Evolutionary conservation across 768 basidiomycete species (phyloP).

Genomic region (Termitomyces sp.): DNA sequence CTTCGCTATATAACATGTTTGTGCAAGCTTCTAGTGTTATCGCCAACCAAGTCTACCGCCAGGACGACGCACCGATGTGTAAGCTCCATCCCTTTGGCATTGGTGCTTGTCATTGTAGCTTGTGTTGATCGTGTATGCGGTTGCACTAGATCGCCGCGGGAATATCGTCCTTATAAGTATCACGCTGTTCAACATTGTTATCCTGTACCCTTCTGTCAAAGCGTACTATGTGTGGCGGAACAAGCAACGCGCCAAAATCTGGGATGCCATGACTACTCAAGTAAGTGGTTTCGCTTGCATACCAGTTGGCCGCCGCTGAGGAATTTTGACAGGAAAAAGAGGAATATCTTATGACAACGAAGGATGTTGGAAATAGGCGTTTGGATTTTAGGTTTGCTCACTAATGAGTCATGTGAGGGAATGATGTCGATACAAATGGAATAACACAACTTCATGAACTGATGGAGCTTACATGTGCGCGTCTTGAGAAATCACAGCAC

Average conservation of each 20-base stretch:
- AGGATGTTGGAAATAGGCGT: conserved; percentile 54
- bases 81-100: conserved; percentile 9
- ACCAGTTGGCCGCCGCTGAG: neutral
- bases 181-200: conserved; percentile 40
- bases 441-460: neutral
- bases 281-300: conserved; percentile 18
- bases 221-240: conserved; percentile 58
- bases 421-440: neutral
- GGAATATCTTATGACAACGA: conserved; percentile 52
- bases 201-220: conserved; percentile 51
- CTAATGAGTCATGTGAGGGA: conserved; percentile 1
- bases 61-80: conserved; percentile 55
- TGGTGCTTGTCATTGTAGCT: neutral
- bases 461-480: neutral
- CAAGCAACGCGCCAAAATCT: conserved; percentile 42
- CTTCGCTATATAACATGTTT: conserved; percentile 57
- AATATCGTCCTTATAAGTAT: conserved; percentile 53
- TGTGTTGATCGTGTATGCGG: neutral
- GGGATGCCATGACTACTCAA: conserved; percentile 52
- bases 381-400: conserved; percentile 62
- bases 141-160: conserved; percentile 44
- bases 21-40: conserved; percentile 41
- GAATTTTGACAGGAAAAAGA: conserved; percentile 39
- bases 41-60: conserved; percentile 51
- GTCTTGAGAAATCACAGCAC: neutral